Conservation (phyloP, 1,284 basidiomycete species). For the Uromyces viciae-fabae region DNA sequence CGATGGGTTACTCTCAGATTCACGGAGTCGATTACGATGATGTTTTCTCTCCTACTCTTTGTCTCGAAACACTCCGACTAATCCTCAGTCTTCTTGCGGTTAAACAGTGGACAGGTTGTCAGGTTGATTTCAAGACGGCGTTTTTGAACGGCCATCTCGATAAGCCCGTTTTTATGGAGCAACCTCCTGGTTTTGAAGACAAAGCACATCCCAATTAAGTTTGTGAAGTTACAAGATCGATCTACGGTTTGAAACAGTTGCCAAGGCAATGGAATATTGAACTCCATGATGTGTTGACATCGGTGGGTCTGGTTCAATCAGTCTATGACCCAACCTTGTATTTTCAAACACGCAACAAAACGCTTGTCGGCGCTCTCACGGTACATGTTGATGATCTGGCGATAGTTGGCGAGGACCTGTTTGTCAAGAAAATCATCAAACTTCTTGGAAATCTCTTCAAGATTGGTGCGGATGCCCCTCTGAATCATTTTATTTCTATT, state of each 20-base stretch:
- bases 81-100: neutral
- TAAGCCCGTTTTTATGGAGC: neutral
- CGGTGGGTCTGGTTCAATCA: neutral
- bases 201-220: neutral
- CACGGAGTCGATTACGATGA: constrained; percentile 7
- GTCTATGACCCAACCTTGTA: constrained; percentile 1
- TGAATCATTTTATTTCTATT: too few relatives aligned
- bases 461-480: too few relatives aligned
- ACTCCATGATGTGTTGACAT: neutral
- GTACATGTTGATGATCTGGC: neutral
- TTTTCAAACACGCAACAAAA: neutral
- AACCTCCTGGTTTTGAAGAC: constrained; percentile 4
- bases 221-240: neutral
- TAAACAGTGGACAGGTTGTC: neutral
- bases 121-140: constrained; percentile 1
- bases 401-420: neutral
- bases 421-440: neutral
- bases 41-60: neutral
- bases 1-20: too few relatives aligned
- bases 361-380: neutral
- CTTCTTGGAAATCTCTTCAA: neutral
- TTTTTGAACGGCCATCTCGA: constrained; percentile 23
- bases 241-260: constrained; percentile 19
- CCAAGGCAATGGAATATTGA: constrained; percentile 1
- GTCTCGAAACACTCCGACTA: constrained; percentile 2